phyloP scores from a whole-genome alignment of 2,329 filamentous ascomycete genomes.

The Aspergillus sojae region DNA sequence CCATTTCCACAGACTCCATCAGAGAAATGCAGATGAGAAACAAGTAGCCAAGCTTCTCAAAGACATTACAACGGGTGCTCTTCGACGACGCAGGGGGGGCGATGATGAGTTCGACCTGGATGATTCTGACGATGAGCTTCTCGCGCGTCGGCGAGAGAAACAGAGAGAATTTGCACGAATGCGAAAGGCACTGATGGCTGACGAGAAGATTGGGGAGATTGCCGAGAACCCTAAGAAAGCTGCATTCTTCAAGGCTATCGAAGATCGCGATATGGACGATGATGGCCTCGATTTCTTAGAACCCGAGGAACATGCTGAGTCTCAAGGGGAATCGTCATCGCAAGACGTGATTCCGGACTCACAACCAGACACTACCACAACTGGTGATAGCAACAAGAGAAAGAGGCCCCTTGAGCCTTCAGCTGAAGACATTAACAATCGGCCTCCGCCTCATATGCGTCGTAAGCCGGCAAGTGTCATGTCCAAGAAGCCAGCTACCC shows the following conservation, averaged over 20 bases:
- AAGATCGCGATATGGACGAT: conserved; percentile 71
- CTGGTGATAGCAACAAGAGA: conserved; percentile 35
- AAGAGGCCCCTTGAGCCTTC: conserved; percentile 46
- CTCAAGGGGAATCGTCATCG: conserved; percentile 38
- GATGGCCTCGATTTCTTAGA: conserved; percentile 74
- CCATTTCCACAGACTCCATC: conserved; percentile 64
- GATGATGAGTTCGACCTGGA: conserved; percentile 81
- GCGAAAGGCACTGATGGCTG: conserved; percentile 82
- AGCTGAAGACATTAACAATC: conserved; percentile 48
- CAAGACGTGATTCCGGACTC: conserved; percentile 27
- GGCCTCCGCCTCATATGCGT: conserved; percentile 63
- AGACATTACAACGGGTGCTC: conserved; percentile 84
- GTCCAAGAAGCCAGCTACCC: conserved; percentile 69
- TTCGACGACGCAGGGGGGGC: conserved; percentile 75
- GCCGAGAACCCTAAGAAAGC: conserved; percentile 85
- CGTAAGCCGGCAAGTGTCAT: conserved; percentile 58
- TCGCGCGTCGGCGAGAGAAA: conserved; percentile 77
- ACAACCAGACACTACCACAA: conserved; percentile 23
- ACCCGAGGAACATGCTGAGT: conserved; percentile 38
- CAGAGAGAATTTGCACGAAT: conserved; percentile 87
- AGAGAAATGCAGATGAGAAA: conserved; percentile 80
- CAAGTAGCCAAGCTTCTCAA: conserved; percentile 88
- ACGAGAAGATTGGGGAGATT: conserved; percentile 89
- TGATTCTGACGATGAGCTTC: conserved; percentile 81
- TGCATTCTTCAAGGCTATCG: conserved; percentile 87